Evolutionary conservation across 495 filamentous ascomycete genomes (phyloP).

Genomic region (Aspergillus mulundensis): DNA sequence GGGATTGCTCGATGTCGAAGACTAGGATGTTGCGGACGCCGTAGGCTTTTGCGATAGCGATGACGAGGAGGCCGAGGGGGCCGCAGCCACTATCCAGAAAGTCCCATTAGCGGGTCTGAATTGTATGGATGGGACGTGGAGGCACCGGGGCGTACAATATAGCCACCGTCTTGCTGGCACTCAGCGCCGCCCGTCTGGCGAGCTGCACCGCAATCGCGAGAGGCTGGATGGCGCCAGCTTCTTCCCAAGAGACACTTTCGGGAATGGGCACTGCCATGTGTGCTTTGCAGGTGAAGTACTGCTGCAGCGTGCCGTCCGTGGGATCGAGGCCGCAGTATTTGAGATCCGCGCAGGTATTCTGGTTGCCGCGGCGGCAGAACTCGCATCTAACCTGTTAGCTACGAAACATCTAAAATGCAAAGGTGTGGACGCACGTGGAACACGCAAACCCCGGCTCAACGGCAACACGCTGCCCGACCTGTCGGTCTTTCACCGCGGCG

Average conservation of each 20-base stretch:
- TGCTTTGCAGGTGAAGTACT: neutral
- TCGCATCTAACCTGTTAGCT: neutral
- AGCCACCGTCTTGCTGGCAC: slow-evolving; percentile 1
- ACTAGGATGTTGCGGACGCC: neutral
- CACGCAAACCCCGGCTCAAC: neutral
- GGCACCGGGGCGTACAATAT: neutral
- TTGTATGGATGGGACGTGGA: neutral
- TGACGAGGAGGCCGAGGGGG: neutral
- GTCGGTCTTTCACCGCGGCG: neutral
- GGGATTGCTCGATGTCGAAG: slow-evolving; percentile 2
- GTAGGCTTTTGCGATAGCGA: neutral
- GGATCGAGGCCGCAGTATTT: slow-evolving; percentile 1
- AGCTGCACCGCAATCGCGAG: slow-evolving; percentile 2
- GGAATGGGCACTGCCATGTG: neutral
- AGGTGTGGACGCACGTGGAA: neutral
- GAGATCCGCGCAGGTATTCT: neutral
- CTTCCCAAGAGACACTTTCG: neutral
- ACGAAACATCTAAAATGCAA: too few relatives aligned
- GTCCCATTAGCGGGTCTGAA: neutral
- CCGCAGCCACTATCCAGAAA: neutral
- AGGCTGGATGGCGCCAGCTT: slow-evolving; percentile 2
- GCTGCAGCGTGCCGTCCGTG: neutral
- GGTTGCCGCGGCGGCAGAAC: neutral
- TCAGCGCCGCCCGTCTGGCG: neutral
- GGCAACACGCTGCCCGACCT: neutral